Evolutionary conservation across 2,329 filamentous ascomycete genomes (phyloP), one percentile per base, ranked within the genome.

Genomic region (Neonectria coccinea): DNA sequence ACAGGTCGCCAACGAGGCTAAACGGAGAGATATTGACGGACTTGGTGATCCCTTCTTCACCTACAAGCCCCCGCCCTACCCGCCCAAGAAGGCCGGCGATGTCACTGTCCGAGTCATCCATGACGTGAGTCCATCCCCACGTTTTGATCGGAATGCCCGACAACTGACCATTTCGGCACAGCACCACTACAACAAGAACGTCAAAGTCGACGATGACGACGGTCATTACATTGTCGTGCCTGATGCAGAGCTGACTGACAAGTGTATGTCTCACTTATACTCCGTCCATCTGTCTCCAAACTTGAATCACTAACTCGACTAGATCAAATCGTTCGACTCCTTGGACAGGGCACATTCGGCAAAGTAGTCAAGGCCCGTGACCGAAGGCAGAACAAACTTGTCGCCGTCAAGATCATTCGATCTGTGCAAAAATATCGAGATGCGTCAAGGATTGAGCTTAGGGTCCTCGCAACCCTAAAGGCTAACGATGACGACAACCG

Each of bases 391-490:
- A 91, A 91, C 71, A 93, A 94, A 77, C 77, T 85, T 5, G 97
- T 97, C 42, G 96, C 96, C 36, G 93, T 99, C 79, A 99, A 99
- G 80, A 97, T 99, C 78, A 98, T 99, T 70, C 91, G 96, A 71
- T 97, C 96, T 1, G 96, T 99, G 12, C 96, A 97, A 76, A 99
- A 99, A 78, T 99, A 99, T 77, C 91, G 96, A 51, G 96, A 99
- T 81, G 96, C 96, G 39, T 97, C 93, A 9, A 89, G 94, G 68
- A 99, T 99, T 73, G 96, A 99, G 78, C 84, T 99, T 39, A 89
- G 96, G 65, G 96, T 99, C 4, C 83, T 99, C 12, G 94, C 94
- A 62, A 99, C 96, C 0, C 84, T 99, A 51, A 92, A 94, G 70
- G 92, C 92, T 47, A 98, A 98, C 77, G 96, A 99, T 77, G 88